Evolutionary conservation across 1,139 yeast genomes (phyloP).

Genomic region (Geotrichum bryndzae): DNA sequence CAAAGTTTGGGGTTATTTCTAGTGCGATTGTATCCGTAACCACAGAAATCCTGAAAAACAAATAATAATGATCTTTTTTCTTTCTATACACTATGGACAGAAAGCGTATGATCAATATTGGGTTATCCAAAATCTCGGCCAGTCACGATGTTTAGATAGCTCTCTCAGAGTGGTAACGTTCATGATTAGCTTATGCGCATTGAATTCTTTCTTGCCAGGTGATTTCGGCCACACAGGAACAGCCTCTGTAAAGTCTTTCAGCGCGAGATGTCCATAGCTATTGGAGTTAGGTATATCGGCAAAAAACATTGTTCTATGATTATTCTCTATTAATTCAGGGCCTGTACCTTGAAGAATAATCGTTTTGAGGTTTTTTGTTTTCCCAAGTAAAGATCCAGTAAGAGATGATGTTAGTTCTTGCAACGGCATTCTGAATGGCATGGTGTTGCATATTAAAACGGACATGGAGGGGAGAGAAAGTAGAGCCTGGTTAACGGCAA

Average conservation of each 20-base stretch:
- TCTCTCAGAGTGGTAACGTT: not conserved
- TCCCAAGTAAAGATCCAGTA: not conserved
- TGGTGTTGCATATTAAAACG: not conserved
- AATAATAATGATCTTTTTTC: too few species aligned
- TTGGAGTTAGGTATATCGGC: not conserved
- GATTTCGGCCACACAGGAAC: not conserved
- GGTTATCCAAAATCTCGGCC: too few species aligned
- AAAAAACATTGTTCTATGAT: not conserved
- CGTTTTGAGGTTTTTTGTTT: not conserved
- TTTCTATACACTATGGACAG: too few species aligned
- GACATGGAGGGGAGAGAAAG: not conserved
- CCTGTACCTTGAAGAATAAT: not conserved
- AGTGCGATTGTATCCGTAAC: too few species aligned
- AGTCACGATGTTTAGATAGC: not conserved
- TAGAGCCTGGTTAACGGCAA: not conserved
- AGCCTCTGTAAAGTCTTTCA: not conserved
- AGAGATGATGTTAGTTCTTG: not conserved
- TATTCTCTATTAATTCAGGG: not conserved
- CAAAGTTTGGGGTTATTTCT: too few species aligned
- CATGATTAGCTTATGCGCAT: not conserved
- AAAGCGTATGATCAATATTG: too few species aligned
- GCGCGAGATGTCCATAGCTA: not conserved
- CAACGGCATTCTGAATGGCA: not conserved
- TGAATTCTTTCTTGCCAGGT: not conserved
- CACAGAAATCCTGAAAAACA: too few species aligned